Percentiles rank a stretch among this genome's conserved stretches.
phyloP scores from a whole-genome alignment of 495 filamentous ascomycete genomes.

The Tuber borchii region DNA sequence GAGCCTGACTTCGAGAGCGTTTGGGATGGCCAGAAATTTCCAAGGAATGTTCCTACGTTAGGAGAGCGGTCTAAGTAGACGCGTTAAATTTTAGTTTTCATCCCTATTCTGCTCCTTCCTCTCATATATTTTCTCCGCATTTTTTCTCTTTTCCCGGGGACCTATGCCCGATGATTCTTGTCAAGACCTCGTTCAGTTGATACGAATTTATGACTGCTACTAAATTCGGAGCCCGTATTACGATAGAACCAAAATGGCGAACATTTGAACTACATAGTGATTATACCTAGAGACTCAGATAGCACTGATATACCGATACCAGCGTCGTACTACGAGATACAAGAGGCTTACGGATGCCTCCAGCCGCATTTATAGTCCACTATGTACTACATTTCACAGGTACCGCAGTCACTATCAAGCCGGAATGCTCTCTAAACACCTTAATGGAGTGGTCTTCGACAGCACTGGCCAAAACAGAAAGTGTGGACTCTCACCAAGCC shows the following conservation, averaged over 20 bases:
- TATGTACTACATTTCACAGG: too few relatives aligned
- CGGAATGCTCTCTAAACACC: not conserved
- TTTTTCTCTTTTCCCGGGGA: not conserved
- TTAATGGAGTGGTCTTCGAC: not conserved
- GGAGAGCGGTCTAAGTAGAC: not conserved
- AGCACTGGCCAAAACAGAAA: not conserved
- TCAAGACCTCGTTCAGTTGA: not conserved
- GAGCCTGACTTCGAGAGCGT: not conserved
- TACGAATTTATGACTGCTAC: not conserved
- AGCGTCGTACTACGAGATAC: not conserved
- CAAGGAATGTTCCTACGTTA: not conserved
- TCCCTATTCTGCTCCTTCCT: not conserved
- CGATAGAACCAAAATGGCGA: not conserved
- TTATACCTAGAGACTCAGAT: not conserved
- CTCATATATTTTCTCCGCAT: not conserved
- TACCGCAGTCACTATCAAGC: not conserved
- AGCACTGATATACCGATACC: not conserved
- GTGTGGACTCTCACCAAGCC: not conserved
- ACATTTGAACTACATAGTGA: not conserved
- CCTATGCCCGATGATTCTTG: not conserved
- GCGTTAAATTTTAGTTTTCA: not conserved
- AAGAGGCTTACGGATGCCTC: not conserved
- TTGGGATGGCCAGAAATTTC: not conserved
- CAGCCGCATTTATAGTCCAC: not conserved
- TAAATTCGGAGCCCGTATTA: not conserved